These are phyloP conservation scores for Russula lepida DNA, from an alignment of 768 basidiomycete species.

Conservation along the genomic window DNA sequence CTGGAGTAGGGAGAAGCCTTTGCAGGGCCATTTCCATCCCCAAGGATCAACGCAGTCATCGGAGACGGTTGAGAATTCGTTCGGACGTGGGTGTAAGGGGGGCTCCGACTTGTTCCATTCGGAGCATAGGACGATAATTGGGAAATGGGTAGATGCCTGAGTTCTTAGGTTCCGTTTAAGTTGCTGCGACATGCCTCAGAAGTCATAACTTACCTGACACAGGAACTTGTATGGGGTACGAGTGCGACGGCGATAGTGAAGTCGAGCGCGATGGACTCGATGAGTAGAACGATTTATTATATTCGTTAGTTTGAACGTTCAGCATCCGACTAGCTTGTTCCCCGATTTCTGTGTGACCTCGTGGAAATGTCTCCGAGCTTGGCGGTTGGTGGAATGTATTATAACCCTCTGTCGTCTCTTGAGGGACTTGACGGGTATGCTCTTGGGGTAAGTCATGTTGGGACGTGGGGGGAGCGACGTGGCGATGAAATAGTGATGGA, in stretches of 20 bases:
- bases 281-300: not conserved
- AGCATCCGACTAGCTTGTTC: not conserved
- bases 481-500: not conserved
- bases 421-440: not conserved
- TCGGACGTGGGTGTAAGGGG: not conserved
- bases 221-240: not conserved
- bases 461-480: not conserved
- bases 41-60: not conserved
- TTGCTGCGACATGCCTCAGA: not conserved
- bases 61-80: not conserved
- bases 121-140: not conserved
- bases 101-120: not conserved
- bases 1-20: not conserved
- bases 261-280: not conserved
- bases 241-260: not conserved
- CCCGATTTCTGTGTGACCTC: not conserved
- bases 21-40: not conserved
- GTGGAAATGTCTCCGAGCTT: slow-evolving; percentile 1
- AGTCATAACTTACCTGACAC: not conserved
- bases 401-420: not conserved
- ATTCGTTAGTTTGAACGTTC: not conserved
- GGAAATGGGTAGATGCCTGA: not conserved
- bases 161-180: not conserved
- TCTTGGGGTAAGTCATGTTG: not conserved
- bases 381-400: not conserved